Evolutionary conservation across 2,329 filamentous ascomycete species (phyloP).

Genomic region (Hymenoscyphus occultus): DNA sequence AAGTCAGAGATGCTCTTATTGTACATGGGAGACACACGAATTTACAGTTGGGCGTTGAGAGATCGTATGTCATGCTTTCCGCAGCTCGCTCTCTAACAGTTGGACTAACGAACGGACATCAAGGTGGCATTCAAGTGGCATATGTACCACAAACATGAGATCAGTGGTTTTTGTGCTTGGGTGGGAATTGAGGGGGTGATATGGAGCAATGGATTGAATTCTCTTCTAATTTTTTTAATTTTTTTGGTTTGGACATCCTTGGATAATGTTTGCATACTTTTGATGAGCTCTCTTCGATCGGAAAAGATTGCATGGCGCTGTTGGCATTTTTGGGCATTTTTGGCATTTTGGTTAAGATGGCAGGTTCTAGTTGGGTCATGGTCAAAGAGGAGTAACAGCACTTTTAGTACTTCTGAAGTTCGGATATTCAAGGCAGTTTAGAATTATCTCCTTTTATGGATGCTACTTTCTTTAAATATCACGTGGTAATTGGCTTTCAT

Average conservation of each 20-base stretch:
- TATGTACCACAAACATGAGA: neutral
- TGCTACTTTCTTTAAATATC: too few species aligned
- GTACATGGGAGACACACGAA: neutral
- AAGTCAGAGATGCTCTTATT: neutral
- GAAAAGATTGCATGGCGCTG: neutral
- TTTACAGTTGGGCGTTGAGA: neutral
- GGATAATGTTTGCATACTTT: too few species aligned
- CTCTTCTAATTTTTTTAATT: neutral
- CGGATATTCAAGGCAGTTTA: too few species aligned
- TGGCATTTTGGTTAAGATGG: neutral
- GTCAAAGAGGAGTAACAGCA: neutral
- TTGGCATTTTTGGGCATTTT: too few species aligned
- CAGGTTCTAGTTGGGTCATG: too few species aligned
- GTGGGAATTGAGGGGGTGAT: neutral
- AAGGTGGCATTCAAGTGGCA: neutral
- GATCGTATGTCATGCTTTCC: neutral
- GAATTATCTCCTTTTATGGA: too few species aligned
- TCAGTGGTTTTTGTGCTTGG: neutral
- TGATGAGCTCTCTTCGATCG: too few species aligned
- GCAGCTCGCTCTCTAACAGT: neutral
- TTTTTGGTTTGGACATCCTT: neutral
- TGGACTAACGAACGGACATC: neutral
- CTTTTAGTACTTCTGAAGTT: neutral
- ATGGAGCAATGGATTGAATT: neutral
- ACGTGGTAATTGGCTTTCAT: too few species aligned